These are phyloP conservation scores for Melastoma candidum DNA, from an alignment of 441 rosid species.

Conservation along the genomic window DNA sequence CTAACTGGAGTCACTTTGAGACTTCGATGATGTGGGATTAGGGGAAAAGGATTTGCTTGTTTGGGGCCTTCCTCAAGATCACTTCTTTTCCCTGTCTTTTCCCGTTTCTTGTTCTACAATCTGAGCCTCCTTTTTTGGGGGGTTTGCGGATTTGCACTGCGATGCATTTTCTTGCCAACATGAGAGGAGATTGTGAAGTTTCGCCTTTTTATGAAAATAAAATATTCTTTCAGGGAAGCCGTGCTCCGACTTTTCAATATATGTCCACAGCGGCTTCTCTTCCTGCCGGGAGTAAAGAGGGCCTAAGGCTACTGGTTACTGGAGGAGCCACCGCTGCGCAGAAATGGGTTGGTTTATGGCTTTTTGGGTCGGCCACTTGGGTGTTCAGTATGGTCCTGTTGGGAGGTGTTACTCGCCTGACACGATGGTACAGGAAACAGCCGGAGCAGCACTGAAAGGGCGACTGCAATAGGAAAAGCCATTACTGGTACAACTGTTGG, in stretches of 20 bases:
- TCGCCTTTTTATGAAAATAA: background rate
- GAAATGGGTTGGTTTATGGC: constrained; percentile 87
- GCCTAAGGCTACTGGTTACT: constrained; percentile 59
- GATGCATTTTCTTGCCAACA: background rate
- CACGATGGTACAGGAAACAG: no score
- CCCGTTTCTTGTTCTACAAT: background rate
- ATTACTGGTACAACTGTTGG: no score
- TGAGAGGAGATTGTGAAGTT: background rate
- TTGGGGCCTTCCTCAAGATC: background rate
- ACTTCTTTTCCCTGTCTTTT: background rate
- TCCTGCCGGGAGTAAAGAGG: constrained; percentile 43
- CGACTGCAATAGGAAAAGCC: no score
- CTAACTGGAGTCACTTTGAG: no score
- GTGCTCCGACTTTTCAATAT: constrained; percentile 31
- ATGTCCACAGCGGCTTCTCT: constrained; percentile 44
- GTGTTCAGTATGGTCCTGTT: constrained; percentile 86
- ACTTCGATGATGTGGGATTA: background rate
- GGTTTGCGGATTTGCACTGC: constrained; percentile 1
- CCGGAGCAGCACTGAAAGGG: no score
- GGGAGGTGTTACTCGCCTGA: constrained; percentile 79
- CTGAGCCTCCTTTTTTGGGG: background rate
- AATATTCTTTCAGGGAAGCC: constrained; percentile 32
- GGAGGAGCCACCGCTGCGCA: constrained; percentile 70
- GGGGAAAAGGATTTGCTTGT: background rate
- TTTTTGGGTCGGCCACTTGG: constrained; percentile 90